Base-by-base conservation (phyloP, 805 yeast genomes). In the Scheffersomyces amazonensis region DNA sequence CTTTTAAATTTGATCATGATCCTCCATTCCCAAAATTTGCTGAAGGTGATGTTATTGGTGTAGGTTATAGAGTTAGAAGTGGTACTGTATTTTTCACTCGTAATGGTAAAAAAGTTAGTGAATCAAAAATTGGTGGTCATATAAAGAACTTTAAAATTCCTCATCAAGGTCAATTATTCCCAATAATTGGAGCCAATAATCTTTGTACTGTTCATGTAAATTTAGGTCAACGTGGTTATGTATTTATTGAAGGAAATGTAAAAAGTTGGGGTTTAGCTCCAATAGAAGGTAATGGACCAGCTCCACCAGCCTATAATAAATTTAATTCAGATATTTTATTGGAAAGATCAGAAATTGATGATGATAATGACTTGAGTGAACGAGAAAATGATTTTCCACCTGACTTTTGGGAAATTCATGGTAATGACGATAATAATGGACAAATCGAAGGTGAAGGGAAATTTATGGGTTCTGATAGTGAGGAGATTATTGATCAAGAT, bases 251-350 rank as follows among this genome's bases (percentile, higher is more conserved):
- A 56, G 96, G 87, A 2, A 88, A 89, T 55, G 96, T 90, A 27
- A 89, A 89, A 57, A 88, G 86, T 57, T 89, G 96, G 96, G 96
- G 96, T 5, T 83, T 84, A 52, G 96, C 95, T n/a, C 91, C 93
- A 2, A 72, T 83, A 28, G 86, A 83, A 48, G 99, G 98, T 1
- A 76, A 74, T 34, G 83, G 89, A 41, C 83, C 95, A 3, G 95
- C 98, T 4, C 96, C 98, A 2, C 99, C 99, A 1, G 83, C 93
- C 8, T 91, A 91, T 62, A 86, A 87, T 34, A 78, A 81, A 40
- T 89, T 81, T 52, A 80, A 78, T 32, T 81, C 81, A 33, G 96
- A 90, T 56, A 79, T 89, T 3, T 60, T 91, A 37, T 63, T 91
- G 20, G 96, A 85, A 52, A 62, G 82, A 34, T 72, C 78, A 17